Base-by-base conservation (phyloP, 768 basidiomycete species). In the Dendrothele bispora region DNA sequence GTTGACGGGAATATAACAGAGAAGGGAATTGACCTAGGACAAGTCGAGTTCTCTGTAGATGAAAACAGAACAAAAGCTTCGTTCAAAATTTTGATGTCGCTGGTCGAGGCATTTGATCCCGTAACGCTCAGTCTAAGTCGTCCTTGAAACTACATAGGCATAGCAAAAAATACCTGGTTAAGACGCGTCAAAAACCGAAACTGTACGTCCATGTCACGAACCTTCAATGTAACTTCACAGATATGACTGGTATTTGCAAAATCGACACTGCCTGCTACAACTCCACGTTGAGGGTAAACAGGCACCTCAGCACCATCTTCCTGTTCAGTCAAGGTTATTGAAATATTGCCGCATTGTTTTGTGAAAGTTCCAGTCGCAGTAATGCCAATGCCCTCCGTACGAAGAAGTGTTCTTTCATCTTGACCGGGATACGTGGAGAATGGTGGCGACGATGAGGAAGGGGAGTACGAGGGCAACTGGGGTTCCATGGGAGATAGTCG, bases 341-440 rank as follows among this genome's bases (percentile, higher is more conserved):
- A 39, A 18, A 47, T 29, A 11, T 47, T 36, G 14, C 46, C 46
- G 21, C 6, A 12, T 10, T 38, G 36, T 22, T 39, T 47, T 12
- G 46, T 47, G n/a, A 47, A 39, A 10, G 46, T 47, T 4, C 46
- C 46, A 28, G 46, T 47, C 17, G 38, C n/a, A n/a, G n/a, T n/a
- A n/a, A n/a, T n/a, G n/a, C n/a, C n/a, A n/a, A n/a, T n/a, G n/a
- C n/a, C n/a, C n/a, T n/a, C n/a, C n/a, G n/a, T n/a, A n/a, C n/a
- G n/a, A n/a, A n/a, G n/a, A n/a, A n/a, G n/a, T n/a, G n/a, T n/a
- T n/a, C n/a, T n/a, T n/a, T n/a, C n/a, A n/a, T n/a, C n/a, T n/a
- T n/a, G n/a, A n/a, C n/a, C n/a, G n/a, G n/a, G n/a, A n/a, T n/a
- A n/a, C n/a, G n/a, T n/a, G n/a, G n/a, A n/a, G n/a, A n/a, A n/a